These are phyloP conservation scores for Vigna mungo DNA, from an alignment of 306 rosid species.

Conservation along the genomic window DNA sequence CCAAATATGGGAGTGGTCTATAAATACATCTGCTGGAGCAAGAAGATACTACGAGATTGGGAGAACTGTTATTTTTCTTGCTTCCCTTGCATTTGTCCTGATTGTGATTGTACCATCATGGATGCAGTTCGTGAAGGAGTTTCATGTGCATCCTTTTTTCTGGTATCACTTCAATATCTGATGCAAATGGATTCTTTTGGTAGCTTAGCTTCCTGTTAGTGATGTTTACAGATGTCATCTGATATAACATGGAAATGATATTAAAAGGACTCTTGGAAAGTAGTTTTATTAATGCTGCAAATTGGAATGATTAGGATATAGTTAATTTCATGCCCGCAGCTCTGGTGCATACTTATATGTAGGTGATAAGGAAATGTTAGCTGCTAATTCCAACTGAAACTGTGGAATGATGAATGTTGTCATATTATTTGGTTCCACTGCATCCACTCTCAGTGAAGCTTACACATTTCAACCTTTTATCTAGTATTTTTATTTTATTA, in stretches of 20 bases:
- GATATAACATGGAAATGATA: slow-evolving; percentile 25
- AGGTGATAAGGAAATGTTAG: slow-evolving; percentile 11
- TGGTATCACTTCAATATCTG: slow-evolving; percentile 61
- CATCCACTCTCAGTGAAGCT: slow-evolving; percentile 7
- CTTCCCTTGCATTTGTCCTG: slow-evolving; percentile 70
- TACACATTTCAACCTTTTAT: neutral
- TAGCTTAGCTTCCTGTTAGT: slow-evolving; percentile 35
- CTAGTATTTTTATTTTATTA: neutral
- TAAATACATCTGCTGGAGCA: slow-evolving; percentile 54
- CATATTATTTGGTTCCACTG: slow-evolving; percentile 20
- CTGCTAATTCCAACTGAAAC: slow-evolving; percentile 23
- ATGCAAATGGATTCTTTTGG: slow-evolving; percentile 33
- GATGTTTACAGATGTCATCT: slow-evolving; percentile 35
- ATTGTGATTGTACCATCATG: slow-evolving; percentile 70
- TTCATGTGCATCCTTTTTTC: slow-evolving; percentile 74
- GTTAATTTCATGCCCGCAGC: slow-evolving; percentile 16
- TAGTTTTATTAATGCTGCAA: slow-evolving; percentile 34
- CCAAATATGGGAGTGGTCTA: slow-evolving; percentile 64
- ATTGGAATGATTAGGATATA: slow-evolving; percentile 7
- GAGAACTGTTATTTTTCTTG: slow-evolving; percentile 68
- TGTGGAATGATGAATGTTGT: slow-evolving; percentile 27
- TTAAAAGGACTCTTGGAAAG: slow-evolving; percentile 38
- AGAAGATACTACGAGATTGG: slow-evolving; percentile 64
- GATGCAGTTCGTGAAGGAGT: slow-evolving; percentile 87
- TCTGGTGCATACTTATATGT: slow-evolving; percentile 27